Evolutionary conservation across 2,329 filamentous ascomycete genomes (phyloP), one percentile per base, ranked within the genome.

Genomic region (Talaromyces islandicus): DNA sequence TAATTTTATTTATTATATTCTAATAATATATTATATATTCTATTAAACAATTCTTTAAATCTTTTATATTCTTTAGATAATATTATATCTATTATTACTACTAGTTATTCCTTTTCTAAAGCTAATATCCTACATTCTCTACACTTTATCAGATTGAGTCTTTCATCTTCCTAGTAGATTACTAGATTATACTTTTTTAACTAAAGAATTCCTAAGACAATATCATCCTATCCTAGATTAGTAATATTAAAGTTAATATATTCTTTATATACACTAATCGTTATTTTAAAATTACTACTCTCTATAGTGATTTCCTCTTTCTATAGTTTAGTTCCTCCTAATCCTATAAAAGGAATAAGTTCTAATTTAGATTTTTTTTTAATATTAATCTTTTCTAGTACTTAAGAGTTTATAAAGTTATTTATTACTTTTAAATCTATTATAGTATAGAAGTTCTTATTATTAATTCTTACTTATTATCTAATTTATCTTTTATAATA

Each of bases 11-110:
- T 3, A 19, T 2, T 43, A 52, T 60, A 52, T 11, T 60, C 21
- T 43, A 25, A 2, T 35, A 60, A 48, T 12, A 2, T 25, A 11
- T 57, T 21, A 43, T 60, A 56, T 56, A 53, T 60, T 50, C 53
- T 46, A 53, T 60, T 53, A 53, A 60, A 60, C 5, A 60, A 30
- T 38, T 60, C 35, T 43, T 41, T 56, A 24, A 29, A 60, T 24
- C 43, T 6, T 60, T 57, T 46, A 29, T 57, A 57, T 43, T 57
- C 19, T 57, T 2, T 60, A 51, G 17, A 46, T 53, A 53, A 30
- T 46, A 27, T 17, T 21, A 54, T 9, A 12, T 60, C 3, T 52
- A 19, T 60, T 21, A 51, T 38, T 56, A 48, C 7, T 60, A 46
- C 38, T 56, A 35, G 17, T 46, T 56, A 12, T 56, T 56, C 17